Base-by-base conservation (phyloP, 1,284 basidiomycete genomes). In the Somion occarium region DNA sequence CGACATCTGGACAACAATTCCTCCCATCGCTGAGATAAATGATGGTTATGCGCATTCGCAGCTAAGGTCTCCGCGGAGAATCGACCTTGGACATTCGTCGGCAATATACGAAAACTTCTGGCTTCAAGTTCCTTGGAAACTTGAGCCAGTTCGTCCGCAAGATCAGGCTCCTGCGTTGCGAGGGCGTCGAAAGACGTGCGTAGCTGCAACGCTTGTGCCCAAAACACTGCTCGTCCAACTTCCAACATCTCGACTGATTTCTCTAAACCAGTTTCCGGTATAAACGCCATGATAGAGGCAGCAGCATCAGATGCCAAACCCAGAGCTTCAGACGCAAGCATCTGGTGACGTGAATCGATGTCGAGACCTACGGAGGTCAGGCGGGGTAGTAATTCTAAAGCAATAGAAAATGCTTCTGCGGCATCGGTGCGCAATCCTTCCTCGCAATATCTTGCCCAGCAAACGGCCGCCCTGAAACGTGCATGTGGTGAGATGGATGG, bases 161-260 rank as follows among this genome's bases (percentile, higher is more conserved):
- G 55, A 15, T 24, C 39, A 9, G 39, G 39, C 39, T 22, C 39
- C 18, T 5, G 38, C 38, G 18, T 41, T 45, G 12, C 49, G 24
- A 49, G 39, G 25, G 15, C 30, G 20, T 50, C 46, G 47, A 52
- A 19, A 15, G 37, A 27, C 30, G n/a, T 49, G 11, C 22, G 47
- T n/a, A 52, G 53, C 38, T 47, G 45, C 38, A 46, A 43, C 34
- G 49, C 38, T 34, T 55, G 50, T 20, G 48, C 9, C 53, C 53
- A 53, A 26, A 55, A 55, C 27, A 56, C 18, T 3, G 45, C 25
- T 38, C 54, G 26, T 24, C 44, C 37, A 26, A 41, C 27, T 41
- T 56, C 48, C 22, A 57, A 30, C 5, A 56, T 46, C 27, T 56
- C 55, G 9, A 34, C 30, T 7, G 30, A 7, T 34, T 7, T 34